Base-by-base conservation (phyloP, 1,284 basidiomycete species). In the Tilletia setariae region DNA sequence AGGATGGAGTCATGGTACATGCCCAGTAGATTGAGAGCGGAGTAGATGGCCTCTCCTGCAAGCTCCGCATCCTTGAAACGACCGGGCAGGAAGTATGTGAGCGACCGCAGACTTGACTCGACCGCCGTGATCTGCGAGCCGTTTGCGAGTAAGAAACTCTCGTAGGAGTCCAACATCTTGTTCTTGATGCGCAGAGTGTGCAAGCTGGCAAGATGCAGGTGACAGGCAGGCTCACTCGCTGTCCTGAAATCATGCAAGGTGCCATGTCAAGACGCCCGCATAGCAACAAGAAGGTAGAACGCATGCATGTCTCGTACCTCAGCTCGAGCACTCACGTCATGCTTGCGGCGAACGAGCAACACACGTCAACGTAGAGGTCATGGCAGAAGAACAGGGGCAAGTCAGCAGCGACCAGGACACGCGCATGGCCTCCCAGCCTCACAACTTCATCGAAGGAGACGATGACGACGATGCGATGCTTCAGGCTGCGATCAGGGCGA, bases 51-150 rank as follows among this genome's bases (percentile, higher is more conserved):
- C 64, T 67, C 67, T 63, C 64, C 67, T 25, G 70, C 65, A 68
- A 97, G 86, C 83, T 97, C 94, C 66, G 94, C 92, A 86, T 97
- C 94, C 83, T 93, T 93, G 87, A 97, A 97, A 71, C 94, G 88
- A 72, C 94, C 94, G 23, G 94, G 94, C 28, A 97, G 86, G 76
- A 97, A 90, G 91, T 93, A 97, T 46, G 93, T 94, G 74, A 96
- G 85, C 70, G 92, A 94, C 69, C 93, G 87, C 72, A 97, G 84
- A 13, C 91, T 89, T 43, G 91, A 92, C 84, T 97, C 94, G 73
- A 96, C 86, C 15, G 91, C 89, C 21, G 90, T 90, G 69, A 97
- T 80, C 67, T 81, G 79, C 11, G 78, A 77, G 25, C 79, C 80
- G 61, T 81, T 80, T 65, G 74, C 66, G 53, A 81, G 70, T 23